A percentile compares a stretch with the other conserved stretches of the same genome.
These are phyloP conservation scores for Plasmodium gallinaceum DNA, from an alignment of 169 alveolate species.

Conservation along the genomic window DNA sequence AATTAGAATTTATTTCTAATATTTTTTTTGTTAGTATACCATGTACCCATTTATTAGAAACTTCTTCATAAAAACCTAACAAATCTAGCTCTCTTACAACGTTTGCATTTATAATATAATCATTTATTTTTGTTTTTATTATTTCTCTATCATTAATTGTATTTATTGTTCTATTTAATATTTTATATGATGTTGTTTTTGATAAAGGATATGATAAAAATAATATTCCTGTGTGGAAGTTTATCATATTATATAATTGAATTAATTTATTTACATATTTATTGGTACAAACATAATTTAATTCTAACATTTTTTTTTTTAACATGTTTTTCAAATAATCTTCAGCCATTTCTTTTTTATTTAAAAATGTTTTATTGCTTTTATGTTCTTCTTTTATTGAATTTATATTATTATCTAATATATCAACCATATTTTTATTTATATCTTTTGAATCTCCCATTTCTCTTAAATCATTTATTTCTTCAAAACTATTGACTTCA, in stretches of 20 bases:
- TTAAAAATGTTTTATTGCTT: conserved; percentile 22
- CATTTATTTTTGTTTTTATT: conserved; percentile 71
- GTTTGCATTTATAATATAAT: conserved; percentile 69
- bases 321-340: conserved; percentile 59
- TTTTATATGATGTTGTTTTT: conserved; percentile 64
- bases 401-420: background rate
- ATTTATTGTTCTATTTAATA: conserved; percentile 62
- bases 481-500: background rate
- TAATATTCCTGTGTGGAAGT: conserved; percentile 64
- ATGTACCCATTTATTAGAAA: conserved; percentile 76
- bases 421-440: background rate
- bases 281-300: conserved; percentile 71
- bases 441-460: background rate
- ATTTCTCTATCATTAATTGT: conserved; percentile 76
- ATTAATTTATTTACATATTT: conserved; percentile 59
- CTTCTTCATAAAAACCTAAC: conserved; percentile 71
- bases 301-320: conserved; percentile 68
- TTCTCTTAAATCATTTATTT: background rate
- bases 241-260: conserved; percentile 74
- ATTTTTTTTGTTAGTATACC: conserved; percentile 79
- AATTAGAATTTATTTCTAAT: conserved; percentile 65
- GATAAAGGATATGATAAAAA: conserved; percentile 73
- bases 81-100: conserved; percentile 39
- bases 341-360: conserved; percentile 73
- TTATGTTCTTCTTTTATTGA: background rate